Percentiles rank a stretch among this genome's conserved stretches.
These are phyloP conservation scores for Anisogramma anomala DNA, from an alignment of 2,329 filamentous ascomycete species.

Conservation along the genomic window DNA sequence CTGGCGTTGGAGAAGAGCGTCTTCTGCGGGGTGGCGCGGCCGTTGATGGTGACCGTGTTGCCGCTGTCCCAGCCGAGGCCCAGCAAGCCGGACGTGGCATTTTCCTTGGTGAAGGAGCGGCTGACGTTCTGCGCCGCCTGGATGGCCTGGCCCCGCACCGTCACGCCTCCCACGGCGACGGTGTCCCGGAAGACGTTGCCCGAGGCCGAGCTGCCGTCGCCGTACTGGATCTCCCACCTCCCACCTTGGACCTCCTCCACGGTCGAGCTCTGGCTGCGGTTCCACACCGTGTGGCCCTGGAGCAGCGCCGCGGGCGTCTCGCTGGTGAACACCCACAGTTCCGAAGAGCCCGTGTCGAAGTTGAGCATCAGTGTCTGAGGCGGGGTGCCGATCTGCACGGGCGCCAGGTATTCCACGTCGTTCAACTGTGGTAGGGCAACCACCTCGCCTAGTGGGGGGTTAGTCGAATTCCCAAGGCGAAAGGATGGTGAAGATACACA, in stretches of 20 bases:
- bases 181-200: slow-evolving; percentile 54
- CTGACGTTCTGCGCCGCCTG: slow-evolving; percentile 50
- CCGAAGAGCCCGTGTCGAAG: slow-evolving; percentile 57
- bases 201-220: slow-evolving; percentile 48
- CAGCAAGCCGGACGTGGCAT: slow-evolving; percentile 32
- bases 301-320: slow-evolving; percentile 36
- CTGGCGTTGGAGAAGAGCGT: slow-evolving; percentile 31
- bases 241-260: slow-evolving; percentile 29
- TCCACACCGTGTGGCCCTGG: slow-evolving; percentile 45
- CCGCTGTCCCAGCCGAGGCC: slow-evolving; percentile 49
- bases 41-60: slow-evolving; percentile 44
- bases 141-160: slow-evolving; percentile 49
- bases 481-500: background rate
- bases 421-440: slow-evolving; percentile 32
- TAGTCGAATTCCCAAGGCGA: slow-evolving; percentile 5
- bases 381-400: slow-evolving; percentile 46
- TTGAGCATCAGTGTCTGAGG: slow-evolving; percentile 47
- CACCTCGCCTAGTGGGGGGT: slow-evolving; percentile 24
- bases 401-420: slow-evolving; percentile 41
- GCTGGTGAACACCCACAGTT: slow-evolving; percentile 58
- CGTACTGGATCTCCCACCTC: slow-evolving; percentile 50
- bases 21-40: slow-evolving; percentile 35
- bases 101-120: slow-evolving; percentile 24
- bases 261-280: slow-evolving; percentile 30
- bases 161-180: slow-evolving; percentile 48